Evolutionary conservation across 2,329 filamentous ascomycete species (phyloP), one percentile per base, ranked within the genome.

Genomic region (Scortechinia acanthostroma): DNA sequence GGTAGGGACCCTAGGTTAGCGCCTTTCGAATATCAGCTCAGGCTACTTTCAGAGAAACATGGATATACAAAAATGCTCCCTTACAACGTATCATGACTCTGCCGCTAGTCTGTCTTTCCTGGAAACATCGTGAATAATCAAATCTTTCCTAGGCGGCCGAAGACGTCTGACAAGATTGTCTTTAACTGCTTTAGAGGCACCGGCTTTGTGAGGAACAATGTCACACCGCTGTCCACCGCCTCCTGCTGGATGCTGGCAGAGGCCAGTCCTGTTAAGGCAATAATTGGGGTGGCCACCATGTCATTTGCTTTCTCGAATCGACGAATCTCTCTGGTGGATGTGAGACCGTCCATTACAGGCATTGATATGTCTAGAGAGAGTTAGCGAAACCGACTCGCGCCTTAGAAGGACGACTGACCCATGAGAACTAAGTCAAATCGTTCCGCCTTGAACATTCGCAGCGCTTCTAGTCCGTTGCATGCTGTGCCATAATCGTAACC

Each of bases 361-460:
- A 63, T 63, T 22, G 57, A 58, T 22, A 63, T 56, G 45, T 62
- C 60, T 61, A 76, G 76, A 19, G 25, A 30, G 25, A 30, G 25
- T 10, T 30, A 30, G 25, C n/a, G 10, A n/a, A 30, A 30, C n/a
- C n/a, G n/a, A n/a, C n/a, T n/a, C n/a, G n/a, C n/a, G n/a, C n/a
- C n/a, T n/a, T n/a, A n/a, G n/a, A n/a, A n/a, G n/a, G n/a, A n/a
- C n/a, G n/a, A 40, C 10, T 40, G 13, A 40, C 35, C 35, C 35
- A 40, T 40, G 13, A 40, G 17, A 6, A 40, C 17, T 19, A 40
- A 6, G 10, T 19, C 6, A 19, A 40, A 13, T 19, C 35, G 6
- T 6, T 40, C 10, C 35, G 10, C 17, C 20, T 40, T 10, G 17
- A 40, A 40, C 20, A 6, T 6, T 6, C 20, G 13, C 10, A 40